phyloP scores from a whole-genome alignment of 306 rosid species.

The Astragalus glycyphyllos region DNA sequence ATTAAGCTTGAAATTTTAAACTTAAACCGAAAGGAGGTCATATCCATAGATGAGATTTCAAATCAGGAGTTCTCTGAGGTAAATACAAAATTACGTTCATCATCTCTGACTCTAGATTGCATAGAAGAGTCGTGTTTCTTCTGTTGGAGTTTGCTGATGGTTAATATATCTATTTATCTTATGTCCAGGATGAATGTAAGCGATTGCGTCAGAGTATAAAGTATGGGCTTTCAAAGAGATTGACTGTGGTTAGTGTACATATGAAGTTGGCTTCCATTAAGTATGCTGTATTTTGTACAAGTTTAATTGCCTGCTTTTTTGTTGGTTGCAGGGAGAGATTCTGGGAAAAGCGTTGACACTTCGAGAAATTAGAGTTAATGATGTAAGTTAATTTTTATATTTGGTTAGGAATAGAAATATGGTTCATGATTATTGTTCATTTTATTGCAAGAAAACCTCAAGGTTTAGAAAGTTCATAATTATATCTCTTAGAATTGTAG shows the following conservation, averaged over 20 bases:
- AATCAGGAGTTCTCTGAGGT: slow-evolving; percentile 92
- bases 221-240: slow-evolving; percentile 76
- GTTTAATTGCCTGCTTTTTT: slow-evolving; percentile 44
- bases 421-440: slow-evolving; percentile 28
- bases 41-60: slow-evolving; percentile 78
- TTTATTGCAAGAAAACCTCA: slow-evolving; percentile 7
- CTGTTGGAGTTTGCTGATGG: slow-evolving; percentile 7
- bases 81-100: slow-evolving; percentile 36
- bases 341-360: slow-evolving; percentile 71
- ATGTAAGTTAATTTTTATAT: slow-evolving; percentile 60
- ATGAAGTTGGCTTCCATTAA: slow-evolving; percentile 40
- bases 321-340: slow-evolving; percentile 76
- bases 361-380: slow-evolving; percentile 74
- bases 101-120: slow-evolving; percentile 17
- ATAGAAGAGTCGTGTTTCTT: slow-evolving; percentile 27
- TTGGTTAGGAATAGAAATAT: slow-evolving; percentile 20
- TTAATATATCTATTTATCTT: slow-evolving; percentile 45
- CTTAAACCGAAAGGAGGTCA: slow-evolving; percentile 78
- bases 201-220: slow-evolving; percentile 76
- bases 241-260: slow-evolving; percentile 78
- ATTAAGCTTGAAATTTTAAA: slow-evolving; percentile 82
- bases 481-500: too few relatives aligned
- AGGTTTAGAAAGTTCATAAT: slow-evolving; percentile 3
- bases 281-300: slow-evolving; percentile 17
- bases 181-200: slow-evolving; percentile 84